Evolutionary conservation across 352 stramenopile species (phyloP).

Genomic region (Thraustotheca clavata): DNA sequence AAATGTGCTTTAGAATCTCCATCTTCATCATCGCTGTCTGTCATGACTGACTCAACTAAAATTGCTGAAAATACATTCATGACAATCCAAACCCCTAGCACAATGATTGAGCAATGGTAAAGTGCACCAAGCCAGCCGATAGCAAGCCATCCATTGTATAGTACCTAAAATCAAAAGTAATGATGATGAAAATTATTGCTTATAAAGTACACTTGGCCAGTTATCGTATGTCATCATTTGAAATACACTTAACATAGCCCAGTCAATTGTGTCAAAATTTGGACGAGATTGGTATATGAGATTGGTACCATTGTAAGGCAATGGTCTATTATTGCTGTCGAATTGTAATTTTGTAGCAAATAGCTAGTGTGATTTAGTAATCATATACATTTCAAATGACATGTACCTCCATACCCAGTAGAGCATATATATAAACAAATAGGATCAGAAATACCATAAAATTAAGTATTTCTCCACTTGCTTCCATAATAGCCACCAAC

Average conservation of each 20-base stretch:
- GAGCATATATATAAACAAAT: constrained; percentile 90
- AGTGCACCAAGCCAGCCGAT: constrained; percentile 43
- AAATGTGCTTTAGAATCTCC: constrained; percentile 26
- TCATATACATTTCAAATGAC: no score
- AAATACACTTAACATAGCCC: constrained; percentile 65
- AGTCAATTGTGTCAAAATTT: constrained; percentile 64
- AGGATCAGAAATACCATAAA: constrained; percentile 89
- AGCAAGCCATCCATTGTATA: constrained; percentile 82
- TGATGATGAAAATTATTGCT: not conserved
- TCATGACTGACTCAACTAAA: constrained; percentile 41
- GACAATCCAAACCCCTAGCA: constrained; percentile 85
- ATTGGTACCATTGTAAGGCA: constrained; percentile 27
- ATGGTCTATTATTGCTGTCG: constrained; percentile 45
- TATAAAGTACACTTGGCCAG: constrained; percentile 67
- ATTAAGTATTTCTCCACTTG: constrained; percentile 84
- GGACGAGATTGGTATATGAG: constrained; percentile 25
- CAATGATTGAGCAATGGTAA: constrained; percentile 79
- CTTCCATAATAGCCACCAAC: constrained; percentile 83
- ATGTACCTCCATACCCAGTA: constrained; percentile 69
- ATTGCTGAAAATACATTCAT: constrained; percentile 91
- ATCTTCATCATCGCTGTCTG: constrained; percentile 37
- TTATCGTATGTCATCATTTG: constrained; percentile 89
- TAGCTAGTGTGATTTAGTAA: no score
- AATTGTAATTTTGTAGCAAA: constrained; percentile 90
- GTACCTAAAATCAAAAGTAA: constrained; percentile 15